Evolutionary conservation across 176 grass and related monocot species (phyloP).

Genomic region (bread wheat (Triticum aestivum)): DNA sequence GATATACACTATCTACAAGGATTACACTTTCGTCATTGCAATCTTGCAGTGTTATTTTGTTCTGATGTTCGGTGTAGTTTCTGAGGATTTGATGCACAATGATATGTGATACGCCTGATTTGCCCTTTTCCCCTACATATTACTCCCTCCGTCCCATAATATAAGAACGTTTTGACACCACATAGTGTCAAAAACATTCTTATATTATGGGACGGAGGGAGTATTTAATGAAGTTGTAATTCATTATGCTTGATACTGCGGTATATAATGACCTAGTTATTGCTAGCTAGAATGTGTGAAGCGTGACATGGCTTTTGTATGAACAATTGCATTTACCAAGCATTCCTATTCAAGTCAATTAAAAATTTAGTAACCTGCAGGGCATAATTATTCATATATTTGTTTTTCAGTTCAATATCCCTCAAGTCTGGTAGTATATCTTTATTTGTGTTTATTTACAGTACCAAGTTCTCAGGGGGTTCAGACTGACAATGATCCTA

Average conservation of each 20-base stretch:
- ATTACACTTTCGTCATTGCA: background rate
- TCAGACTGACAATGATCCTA: slow-evolving; percentile 97
- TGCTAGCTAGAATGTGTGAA: background rate
- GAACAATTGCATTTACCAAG: no score
- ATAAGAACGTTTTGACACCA: no score
- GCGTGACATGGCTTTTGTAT: background rate
- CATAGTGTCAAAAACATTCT: no score
- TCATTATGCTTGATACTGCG: slow-evolving; percentile 13
- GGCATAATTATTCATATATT: background rate
- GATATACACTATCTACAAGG: background rate
- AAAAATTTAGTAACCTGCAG: no score
- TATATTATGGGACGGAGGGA: no score
- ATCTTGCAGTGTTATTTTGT: background rate
- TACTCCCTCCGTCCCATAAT: no score
- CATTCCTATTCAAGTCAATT: no score
- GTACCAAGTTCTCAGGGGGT: slow-evolving; percentile 63
- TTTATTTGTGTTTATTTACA: slow-evolving; percentile 64
- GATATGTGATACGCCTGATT: background rate
- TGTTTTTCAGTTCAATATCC: background rate
- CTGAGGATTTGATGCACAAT: background rate
- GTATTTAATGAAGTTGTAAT: slow-evolving; percentile 1
- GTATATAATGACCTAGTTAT: background rate
- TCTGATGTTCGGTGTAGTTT: background rate
- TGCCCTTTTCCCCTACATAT: background rate
- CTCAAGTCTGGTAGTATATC: background rate